phyloP scores from a whole-genome alignment of 306 rosid genomes.

The Vigna trinervia region DNA sequence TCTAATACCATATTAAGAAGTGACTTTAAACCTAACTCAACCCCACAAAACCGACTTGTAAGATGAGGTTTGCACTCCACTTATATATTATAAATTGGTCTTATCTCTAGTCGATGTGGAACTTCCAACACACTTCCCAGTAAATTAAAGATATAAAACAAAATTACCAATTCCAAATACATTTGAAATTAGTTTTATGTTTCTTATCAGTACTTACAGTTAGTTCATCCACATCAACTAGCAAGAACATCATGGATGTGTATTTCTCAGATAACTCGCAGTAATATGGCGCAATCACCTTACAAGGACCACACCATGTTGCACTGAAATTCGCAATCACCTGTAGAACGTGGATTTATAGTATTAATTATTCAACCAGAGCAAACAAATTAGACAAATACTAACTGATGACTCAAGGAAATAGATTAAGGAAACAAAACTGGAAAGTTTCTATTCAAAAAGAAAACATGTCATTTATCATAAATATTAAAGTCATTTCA shows the following conservation, averaged over 20 bases:
- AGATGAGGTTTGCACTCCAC: too few relatives aligned
- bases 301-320: slow-evolving; percentile 97
- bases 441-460: background rate
- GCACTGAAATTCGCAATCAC: slow-evolving; percentile 97
- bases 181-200: too few relatives aligned
- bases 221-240: slow-evolving; percentile 92
- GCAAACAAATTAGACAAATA: background rate
- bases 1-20: too few relatives aligned
- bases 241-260: slow-evolving; percentile 78
- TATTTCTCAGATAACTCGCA: slow-evolving; percentile 82
- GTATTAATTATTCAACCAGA: background rate
- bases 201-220: slow-evolving; percentile 61
- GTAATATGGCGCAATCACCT: slow-evolving; percentile 75
- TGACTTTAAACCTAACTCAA: too few relatives aligned
- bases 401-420: background rate
- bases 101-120: too few relatives aligned
- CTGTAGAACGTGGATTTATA: slow-evolving; percentile 57
- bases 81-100: too few relatives aligned
- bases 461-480: background rate
- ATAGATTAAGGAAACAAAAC: background rate
- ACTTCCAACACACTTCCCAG: too few relatives aligned
- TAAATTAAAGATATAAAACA: too few relatives aligned
- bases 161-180: too few relatives aligned
- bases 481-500: background rate
- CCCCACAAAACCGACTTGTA: too few relatives aligned